Percentiles rank a stretch among this genome's conserved stretches.
Evolutionary conservation across 495 filamentous ascomycete genomes (phyloP).

Genomic region (Aspergillus haitiensis): DNA sequence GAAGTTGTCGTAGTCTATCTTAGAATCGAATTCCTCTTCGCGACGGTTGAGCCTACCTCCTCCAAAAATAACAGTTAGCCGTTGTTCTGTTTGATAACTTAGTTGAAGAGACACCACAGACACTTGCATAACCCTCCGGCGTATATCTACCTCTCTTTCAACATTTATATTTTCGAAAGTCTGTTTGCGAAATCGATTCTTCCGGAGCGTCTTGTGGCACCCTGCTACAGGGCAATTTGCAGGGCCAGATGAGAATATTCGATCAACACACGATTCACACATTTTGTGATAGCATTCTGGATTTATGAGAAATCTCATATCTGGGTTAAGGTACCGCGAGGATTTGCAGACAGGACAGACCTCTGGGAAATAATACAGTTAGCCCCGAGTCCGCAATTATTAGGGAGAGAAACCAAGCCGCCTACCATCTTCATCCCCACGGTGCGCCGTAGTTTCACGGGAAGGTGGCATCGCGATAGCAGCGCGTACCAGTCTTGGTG

Average conservation of each 20-base stretch:
- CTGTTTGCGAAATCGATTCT: constrained; percentile 76
- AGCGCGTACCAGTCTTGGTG: constrained; percentile 8
- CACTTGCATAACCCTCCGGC: constrained; percentile 74
- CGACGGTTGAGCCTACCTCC: constrained; percentile 69
- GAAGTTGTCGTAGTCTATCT: constrained; percentile 87
- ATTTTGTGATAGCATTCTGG: constrained; percentile 99
- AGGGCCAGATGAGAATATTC: constrained; percentile 88
- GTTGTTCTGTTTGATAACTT: constrained; percentile 4
- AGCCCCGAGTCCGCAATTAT: neutral
- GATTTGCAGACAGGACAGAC: constrained; percentile 97
- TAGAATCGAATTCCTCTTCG: constrained; percentile 84
- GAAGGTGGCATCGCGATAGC: constrained; percentile 34
- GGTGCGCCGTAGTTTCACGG: constrained; percentile 34
- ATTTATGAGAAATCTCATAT: constrained; percentile 93
- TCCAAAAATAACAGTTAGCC: neutral
- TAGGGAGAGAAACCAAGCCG: neutral
- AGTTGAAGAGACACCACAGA: constrained; percentile 26
- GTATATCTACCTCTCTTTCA: constrained; percentile 93
- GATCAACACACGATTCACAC: constrained; percentile 92
- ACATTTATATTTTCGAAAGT: constrained; percentile 89
- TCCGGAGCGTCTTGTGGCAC: constrained; percentile 81
- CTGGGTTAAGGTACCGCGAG: constrained; percentile 87
- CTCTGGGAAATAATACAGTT: constrained; percentile 51
- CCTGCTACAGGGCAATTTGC: constrained; percentile 86
- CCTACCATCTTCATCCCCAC: constrained; percentile 56